A percentile compares a stretch with the other conserved stretches of the same genome.
These are phyloP conservation scores for Boechera stricta DNA, from an alignment of 345 rosid species.

Conservation along the genomic window DNA sequence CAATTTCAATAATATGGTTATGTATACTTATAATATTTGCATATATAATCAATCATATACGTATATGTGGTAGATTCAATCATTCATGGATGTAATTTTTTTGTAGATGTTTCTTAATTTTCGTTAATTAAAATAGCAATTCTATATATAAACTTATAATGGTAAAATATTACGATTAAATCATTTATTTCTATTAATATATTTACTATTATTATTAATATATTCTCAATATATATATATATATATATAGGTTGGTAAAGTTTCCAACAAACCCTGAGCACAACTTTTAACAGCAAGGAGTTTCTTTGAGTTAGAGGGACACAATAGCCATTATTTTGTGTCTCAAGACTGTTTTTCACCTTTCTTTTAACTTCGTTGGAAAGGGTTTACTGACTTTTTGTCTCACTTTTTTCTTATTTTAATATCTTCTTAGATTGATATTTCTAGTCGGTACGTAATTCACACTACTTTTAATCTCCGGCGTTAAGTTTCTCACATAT, in stretches of 20 bases:
- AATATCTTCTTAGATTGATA: background rate
- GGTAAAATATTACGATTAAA: background rate
- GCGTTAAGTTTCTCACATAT: too few species aligned
- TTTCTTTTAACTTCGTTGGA: constrained; percentile 29
- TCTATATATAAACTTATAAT: background rate
- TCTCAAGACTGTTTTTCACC: constrained; percentile 40
- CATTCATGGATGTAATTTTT: background rate
- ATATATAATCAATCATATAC: background rate
- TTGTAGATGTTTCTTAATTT: background rate
- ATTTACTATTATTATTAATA: too few species aligned
- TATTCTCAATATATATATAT: background rate
- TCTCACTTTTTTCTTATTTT: constrained; percentile 8
- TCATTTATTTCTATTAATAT: background rate
- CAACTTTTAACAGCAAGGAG: constrained; percentile 39
- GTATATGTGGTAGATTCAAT: background rate
- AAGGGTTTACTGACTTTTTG: constrained; percentile 45
- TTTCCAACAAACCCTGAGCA: constrained; percentile 43
- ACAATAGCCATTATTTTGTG: constrained; percentile 43
- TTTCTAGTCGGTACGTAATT: background rate
- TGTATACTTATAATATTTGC: background rate
- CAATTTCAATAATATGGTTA: constrained; percentile 18
- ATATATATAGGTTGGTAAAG: constrained; percentile 38
- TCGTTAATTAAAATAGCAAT: background rate
- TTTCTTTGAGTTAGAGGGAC: constrained; percentile 41
- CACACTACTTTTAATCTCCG: background rate